These are phyloP conservation scores for Metschnikowia drakensbergensis DNA, from an alignment of 805 yeast genomes.

Conservation along the genomic window DNA sequence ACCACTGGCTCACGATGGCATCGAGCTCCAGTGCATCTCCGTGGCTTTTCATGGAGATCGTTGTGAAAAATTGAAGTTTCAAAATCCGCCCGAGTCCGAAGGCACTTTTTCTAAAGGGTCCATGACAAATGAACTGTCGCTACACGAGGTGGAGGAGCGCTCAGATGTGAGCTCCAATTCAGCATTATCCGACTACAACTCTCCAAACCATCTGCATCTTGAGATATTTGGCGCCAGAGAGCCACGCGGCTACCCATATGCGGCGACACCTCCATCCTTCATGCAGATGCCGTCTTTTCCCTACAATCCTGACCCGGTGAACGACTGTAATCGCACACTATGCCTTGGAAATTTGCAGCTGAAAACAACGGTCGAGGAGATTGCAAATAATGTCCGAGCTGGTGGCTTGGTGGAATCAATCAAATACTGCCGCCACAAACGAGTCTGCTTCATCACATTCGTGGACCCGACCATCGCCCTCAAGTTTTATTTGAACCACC, in stretches of 20 bases:
- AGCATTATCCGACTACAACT: neutral
- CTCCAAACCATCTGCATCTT: neutral
- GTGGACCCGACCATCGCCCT: constrained; percentile 62
- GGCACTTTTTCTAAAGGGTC: neutral
- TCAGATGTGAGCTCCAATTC: neutral
- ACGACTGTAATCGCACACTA: constrained; percentile 59
- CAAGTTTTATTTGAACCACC: constrained; percentile 59
- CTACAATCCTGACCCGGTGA: constrained; percentile 28
- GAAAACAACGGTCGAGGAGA: constrained; percentile 62
- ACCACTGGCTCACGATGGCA: constrained; percentile 7
- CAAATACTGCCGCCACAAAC: constrained; percentile 48
- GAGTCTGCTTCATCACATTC: constrained; percentile 67
- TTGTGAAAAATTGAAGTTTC: constrained; percentile 26
- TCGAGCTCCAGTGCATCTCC: constrained; percentile 15
- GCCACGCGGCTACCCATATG: neutral
- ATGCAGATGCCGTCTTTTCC: constrained; percentile 7
- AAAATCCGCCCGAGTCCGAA: constrained; percentile 10
- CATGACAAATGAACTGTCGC: neutral
- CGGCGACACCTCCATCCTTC: neutral
- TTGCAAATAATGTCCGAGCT: constrained; percentile 70
- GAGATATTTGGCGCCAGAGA: neutral
- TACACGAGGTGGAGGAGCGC: neutral
- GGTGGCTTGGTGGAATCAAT: constrained; percentile 68
- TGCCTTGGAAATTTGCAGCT: constrained; percentile 66
- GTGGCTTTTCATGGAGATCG: constrained; percentile 34